Evolutionary conservation across 331 rosid species (phyloP).

Genomic region (Rosa hybrid): DNA sequence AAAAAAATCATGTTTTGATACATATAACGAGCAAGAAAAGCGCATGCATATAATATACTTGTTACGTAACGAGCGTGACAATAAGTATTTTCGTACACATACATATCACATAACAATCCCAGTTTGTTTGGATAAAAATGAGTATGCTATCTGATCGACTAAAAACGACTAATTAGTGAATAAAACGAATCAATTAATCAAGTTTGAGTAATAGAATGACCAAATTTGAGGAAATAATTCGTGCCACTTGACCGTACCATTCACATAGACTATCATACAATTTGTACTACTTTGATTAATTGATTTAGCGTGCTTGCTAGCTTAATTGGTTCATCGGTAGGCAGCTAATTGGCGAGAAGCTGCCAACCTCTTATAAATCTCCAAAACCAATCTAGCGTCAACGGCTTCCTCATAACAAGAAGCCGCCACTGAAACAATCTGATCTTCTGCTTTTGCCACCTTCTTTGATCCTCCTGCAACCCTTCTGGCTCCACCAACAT

Average conservation of each 20-base stretch:
- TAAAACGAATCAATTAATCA: neutral
- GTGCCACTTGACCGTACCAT: neutral
- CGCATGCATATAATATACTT: neutral
- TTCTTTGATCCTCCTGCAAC: slow-evolving; percentile 27
- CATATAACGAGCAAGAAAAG: neutral
- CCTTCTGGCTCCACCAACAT: slow-evolving; percentile 10
- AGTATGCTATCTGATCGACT: neutral
- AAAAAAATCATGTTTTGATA: neutral
- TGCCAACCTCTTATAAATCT: slow-evolving; percentile 12
- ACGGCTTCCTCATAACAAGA: neutral
- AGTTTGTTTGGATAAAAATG: neutral
- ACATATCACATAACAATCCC: too few species aligned
- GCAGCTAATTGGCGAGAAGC: slow-evolving; percentile 20
- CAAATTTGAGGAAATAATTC: neutral
- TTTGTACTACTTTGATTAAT: neutral
- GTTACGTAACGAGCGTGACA: neutral
- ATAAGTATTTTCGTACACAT: too few species aligned
- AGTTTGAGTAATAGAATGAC: neutral
- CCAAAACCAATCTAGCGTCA: too few species aligned
- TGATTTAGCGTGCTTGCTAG: neutral
- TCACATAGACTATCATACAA: neutral
- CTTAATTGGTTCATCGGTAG: neutral
- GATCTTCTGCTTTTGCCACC: slow-evolving; percentile 24
- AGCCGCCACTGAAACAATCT: slow-evolving; percentile 18
- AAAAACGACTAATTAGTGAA: neutral